phyloP scores from a whole-genome alignment of 345 rosid species.

The Sonneratia alba region DNA sequence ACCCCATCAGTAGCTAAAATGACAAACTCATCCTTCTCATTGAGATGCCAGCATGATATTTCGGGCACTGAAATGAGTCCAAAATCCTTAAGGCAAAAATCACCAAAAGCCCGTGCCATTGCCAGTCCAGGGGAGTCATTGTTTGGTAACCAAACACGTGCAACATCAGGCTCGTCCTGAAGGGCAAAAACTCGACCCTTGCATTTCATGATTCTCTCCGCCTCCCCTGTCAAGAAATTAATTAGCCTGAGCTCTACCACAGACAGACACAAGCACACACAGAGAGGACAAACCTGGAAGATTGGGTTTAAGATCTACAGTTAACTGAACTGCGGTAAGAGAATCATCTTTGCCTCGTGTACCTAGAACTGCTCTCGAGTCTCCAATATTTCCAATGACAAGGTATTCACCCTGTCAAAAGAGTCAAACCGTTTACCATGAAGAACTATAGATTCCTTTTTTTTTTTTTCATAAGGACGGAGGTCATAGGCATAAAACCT shows the following conservation, averaged over 20 bases:
- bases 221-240: constrained; percentile 46
- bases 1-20: constrained; percentile 98
- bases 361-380: constrained; percentile 85
- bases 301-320: constrained; percentile 94
- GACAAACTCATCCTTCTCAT: constrained; percentile 71
- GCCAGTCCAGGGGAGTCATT: constrained; percentile 95
- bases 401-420: constrained; percentile 58
- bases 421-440: constrained; percentile 1
- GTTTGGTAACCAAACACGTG: constrained; percentile 95
- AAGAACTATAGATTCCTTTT: background rate
- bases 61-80: constrained; percentile 97
- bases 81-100: constrained; percentile 92
- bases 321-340: constrained; percentile 75
- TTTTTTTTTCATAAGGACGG: background rate
- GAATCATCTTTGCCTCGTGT: constrained; percentile 50
- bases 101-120: constrained; percentile 99
- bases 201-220: constrained; percentile 77
- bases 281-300: constrained; percentile 57
- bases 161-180: constrained; percentile 92
- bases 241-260: background rate
- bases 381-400: constrained; percentile 80
- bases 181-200: constrained; percentile 92
- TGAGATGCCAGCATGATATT: constrained; percentile 46
- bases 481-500: constrained; percentile 33
- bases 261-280: background rate